Percentiles rank a stretch among this genome's conserved stretches.
Conservation (phyloP, 805 yeast species). For the Scheffersomyces lignosus region DNA sequence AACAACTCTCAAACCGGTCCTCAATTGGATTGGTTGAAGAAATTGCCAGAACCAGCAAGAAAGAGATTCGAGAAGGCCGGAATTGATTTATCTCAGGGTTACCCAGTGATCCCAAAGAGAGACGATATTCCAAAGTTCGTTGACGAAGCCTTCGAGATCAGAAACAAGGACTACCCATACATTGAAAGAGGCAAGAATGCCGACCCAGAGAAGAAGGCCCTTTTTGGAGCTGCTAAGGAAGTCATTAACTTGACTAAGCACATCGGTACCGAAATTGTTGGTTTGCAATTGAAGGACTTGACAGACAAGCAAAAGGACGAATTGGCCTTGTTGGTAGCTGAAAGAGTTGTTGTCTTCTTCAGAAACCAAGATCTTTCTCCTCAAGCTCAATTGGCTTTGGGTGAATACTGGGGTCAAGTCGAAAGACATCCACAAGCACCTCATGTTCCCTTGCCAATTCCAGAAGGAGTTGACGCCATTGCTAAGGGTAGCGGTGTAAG, state of each 20-base stretch:
- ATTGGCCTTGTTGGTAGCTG: conserved; percentile 47
- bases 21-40: conserved; percentile 8
- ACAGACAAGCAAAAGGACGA: conserved; percentile 47
- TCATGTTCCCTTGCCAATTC: conserved; percentile 19
- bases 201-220: conserved; percentile 37
- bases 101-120: conserved; percentile 37
- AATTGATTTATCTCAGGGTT: conserved; percentile 38
- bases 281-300: conserved; percentile 44
- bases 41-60: conserved; percentile 22
- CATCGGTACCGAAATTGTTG: conserved; percentile 51
- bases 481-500: conserved; percentile 8
- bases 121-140: conserved; percentile 34
- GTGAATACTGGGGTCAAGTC: conserved; percentile 46
- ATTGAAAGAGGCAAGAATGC: conserved; percentile 36
- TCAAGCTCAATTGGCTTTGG: conserved; percentile 43
- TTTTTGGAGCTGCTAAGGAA: conserved; percentile 41
- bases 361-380: conserved; percentile 47
- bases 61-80: conserved; percentile 33
- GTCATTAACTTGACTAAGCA: conserved; percentile 45
- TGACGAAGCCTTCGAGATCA: conserved; percentile 40
- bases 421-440: conserved; percentile 40
- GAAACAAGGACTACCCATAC: conserved; percentile 34
- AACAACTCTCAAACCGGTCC: conserved; percentile 2
- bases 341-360: conserved; percentile 53
- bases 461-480: conserved; percentile 1